Evolutionary conservation across 202 grass and related monocot species (phyloP).

Genomic region (Carex sylvatica): DNA sequence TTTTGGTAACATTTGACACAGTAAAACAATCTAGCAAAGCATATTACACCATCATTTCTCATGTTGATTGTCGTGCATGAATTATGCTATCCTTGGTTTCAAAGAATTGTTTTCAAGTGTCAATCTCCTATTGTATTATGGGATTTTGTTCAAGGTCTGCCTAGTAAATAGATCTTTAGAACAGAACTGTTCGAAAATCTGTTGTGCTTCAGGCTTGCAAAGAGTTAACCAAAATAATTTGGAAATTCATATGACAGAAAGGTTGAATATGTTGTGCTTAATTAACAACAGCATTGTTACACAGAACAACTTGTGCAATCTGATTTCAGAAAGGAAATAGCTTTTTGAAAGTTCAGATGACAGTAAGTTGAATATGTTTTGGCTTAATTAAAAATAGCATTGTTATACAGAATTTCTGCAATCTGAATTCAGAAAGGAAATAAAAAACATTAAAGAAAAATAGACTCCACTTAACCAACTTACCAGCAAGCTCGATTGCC

Average conservation of each 20-base stretch:
- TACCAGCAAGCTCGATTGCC: constrained; percentile 96
- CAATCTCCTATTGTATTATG: not conserved
- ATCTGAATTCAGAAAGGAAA: not conserved
- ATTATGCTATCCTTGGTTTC: not conserved
- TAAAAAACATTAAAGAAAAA: not conserved
- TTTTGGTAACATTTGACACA: not conserved
- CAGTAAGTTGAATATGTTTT: not conserved
- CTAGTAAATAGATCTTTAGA: not conserved
- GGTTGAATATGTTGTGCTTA: not conserved
- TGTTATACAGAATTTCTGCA: not conserved
- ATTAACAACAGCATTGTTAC: not conserved
- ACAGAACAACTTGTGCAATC: not conserved
- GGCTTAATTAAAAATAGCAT: not conserved
- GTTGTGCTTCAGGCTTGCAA: not conserved
- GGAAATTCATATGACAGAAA: not conserved
- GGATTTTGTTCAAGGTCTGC: not conserved
- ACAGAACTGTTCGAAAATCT: not conserved
- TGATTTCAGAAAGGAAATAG: constrained; percentile 12
- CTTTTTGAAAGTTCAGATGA: not conserved
- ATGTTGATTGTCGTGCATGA: not conserved
- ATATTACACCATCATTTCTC: not conserved
- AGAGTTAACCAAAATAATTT: not conserved
- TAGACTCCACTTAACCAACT: not conserved
- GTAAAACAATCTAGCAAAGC: not conserved
- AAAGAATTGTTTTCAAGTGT: not conserved